Base-by-base conservation (phyloP, 2,329 filamentous ascomycete genomes). In the Monosporascus sp. region DNA sequence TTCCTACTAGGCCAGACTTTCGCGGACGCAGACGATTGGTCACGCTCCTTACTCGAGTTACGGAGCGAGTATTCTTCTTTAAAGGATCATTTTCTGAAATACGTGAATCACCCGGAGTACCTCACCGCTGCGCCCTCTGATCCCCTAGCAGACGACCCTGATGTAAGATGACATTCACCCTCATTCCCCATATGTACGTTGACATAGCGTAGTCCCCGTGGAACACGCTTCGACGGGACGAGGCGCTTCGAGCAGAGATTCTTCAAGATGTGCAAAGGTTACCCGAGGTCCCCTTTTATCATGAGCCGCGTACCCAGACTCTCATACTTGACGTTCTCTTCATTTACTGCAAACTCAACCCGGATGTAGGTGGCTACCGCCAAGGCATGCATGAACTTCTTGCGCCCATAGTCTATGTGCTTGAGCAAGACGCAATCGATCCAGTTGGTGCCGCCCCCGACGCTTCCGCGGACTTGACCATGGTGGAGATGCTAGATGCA, bases 371-470 rank as follows among this genome's bases (percentile, higher is more conserved):
- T 17, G 91, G 84, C 18, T 99, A 99, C 68, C 84, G 94, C n/a
- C 94, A 99, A 73, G 94, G 94, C 11, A 99, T 99, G 93, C 94
- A 99, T 68, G 94, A 99, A 71, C 76, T 99, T 44, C 77, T 97
- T 15, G 94, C 94, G 0, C 92, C 94, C 0, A 84, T 99, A 38
- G 75, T 97, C 6, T 90, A 90, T 79, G 88, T 90, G 2, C 75
- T 97, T 6, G 84, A 92, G 60, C 79, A 86, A 61, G 94, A 99
- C 72, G 87, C 92, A 6, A 75, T 96, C 49, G 79, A 89, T 50
- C 68, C 70, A 3, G 61, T 65, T 3, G 65, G 69, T 3, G 59
- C 62, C 46, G 65, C 70, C 44, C 65, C 66, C 1, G 65, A 65
- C 2, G 61, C 63, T 11, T 61, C 68, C 37, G 67, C 72, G 3